Evolutionary conservation across 2,329 filamentous ascomycete genomes (phyloP).

Genomic region (Ophiostoma himal-ulmi): DNA sequence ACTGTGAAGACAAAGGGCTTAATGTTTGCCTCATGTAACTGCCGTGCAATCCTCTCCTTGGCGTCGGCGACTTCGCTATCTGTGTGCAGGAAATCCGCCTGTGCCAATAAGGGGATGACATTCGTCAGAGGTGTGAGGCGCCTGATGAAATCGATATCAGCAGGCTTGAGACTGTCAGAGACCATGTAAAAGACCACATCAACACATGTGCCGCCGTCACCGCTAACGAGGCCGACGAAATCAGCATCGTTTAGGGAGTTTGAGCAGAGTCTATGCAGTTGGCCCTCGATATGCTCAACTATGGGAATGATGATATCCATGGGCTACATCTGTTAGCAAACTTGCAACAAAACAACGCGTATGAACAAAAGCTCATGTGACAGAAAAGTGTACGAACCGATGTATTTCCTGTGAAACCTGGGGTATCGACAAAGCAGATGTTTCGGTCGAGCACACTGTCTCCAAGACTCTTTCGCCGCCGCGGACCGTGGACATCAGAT

Average conservation of each 20-base stretch:
- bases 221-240: constrained; percentile 69
- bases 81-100: constrained; percentile 60
- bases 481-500: constrained; percentile 54
- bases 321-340: constrained; percentile 33
- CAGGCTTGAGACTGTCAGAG: constrained; percentile 52
- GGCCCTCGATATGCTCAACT: constrained; percentile 66
- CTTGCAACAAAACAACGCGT: background rate
- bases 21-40: constrained; percentile 53
- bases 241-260: constrained; percentile 66
- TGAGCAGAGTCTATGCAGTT: constrained; percentile 57
- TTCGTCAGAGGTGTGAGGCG: constrained; percentile 70
- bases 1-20: constrained; percentile 59
- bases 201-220: constrained; percentile 75
- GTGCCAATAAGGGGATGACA: constrained; percentile 74
- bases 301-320: constrained; percentile 56
- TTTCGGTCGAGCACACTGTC: constrained; percentile 84
- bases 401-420: constrained; percentile 52
- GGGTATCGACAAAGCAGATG: constrained; percentile 86
- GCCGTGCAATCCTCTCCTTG: constrained; percentile 54
- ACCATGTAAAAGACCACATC: constrained; percentile 83
- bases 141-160: constrained; percentile 66
- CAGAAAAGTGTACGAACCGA: constrained; percentile 40
- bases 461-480: constrained; percentile 63
- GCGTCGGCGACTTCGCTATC: constrained; percentile 49
- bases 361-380: constrained; percentile 10